A percentile compares a stretch with the other conserved stretches of the same genome.
phyloP scores from a whole-genome alignment of 2,329 filamentous ascomycete genomes.

The Clonostachys rosea region DNA sequence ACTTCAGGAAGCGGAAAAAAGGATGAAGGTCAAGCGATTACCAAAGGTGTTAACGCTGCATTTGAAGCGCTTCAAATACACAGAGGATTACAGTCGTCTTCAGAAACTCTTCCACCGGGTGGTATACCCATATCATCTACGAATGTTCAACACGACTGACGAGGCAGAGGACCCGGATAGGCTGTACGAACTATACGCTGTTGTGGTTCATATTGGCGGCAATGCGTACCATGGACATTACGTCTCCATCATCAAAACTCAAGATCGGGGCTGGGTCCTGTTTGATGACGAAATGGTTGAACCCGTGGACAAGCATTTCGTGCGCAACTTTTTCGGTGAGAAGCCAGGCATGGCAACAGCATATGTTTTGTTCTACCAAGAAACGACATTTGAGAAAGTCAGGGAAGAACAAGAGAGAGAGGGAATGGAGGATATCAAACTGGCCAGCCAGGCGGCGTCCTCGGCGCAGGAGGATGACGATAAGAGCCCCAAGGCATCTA shows the following conservation, averaged over 20 bases:
- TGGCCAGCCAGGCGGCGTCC: constrained; percentile 52
- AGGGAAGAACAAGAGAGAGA: constrained; percentile 80
- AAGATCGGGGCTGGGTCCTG: constrained; percentile 90
- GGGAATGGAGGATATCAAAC: constrained; percentile 57
- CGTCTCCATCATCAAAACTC: constrained; percentile 95
- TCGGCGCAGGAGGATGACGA: constrained; percentile 44
- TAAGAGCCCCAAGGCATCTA: constrained; percentile 14
- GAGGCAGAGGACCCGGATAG: constrained; percentile 91
- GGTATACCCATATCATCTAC: constrained; percentile 93
- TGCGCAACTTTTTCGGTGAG: constrained; percentile 95
- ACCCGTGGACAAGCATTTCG: constrained; percentile 93
- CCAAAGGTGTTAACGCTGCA: constrained; percentile 90
- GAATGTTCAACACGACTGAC: constrained; percentile 95
- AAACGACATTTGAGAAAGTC: constrained; percentile 68
- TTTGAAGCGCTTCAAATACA: constrained; percentile 97
- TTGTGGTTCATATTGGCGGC: constrained; percentile 94
- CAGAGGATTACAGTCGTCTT: constrained; percentile 86
- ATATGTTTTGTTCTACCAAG: constrained; percentile 97
- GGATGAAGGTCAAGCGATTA: constrained; percentile 97
- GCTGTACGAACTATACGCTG: constrained; percentile 92
- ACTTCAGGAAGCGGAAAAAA: constrained; percentile 94
- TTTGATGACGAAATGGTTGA: constrained; percentile 99
- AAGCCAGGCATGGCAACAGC: constrained; percentile 87
- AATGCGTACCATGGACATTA: constrained; percentile 98
- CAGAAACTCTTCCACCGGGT: constrained; percentile 97